Conservation (phyloP, 2,329 filamentous ascomycete genomes). For the Fusarium algeriense region DNA sequence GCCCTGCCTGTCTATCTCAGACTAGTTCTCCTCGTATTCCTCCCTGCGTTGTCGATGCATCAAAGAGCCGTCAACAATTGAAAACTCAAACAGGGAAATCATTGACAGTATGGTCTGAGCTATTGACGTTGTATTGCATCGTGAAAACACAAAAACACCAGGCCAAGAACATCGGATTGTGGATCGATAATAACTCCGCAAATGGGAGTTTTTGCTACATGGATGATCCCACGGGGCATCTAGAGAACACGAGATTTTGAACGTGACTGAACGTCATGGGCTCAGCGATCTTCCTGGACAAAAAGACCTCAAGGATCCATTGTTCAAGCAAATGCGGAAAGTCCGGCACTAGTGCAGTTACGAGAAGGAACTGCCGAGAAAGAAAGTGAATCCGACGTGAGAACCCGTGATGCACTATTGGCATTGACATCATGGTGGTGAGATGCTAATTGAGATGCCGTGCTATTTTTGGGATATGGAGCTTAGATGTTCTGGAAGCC, state of each 20-base stretch:
- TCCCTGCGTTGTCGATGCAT: slow-evolving; percentile 30
- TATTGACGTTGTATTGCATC: slow-evolving; percentile 12
- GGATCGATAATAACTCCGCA: slow-evolving; percentile 28
- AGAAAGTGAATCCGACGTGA: background rate
- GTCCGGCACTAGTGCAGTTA: slow-evolving; percentile 20
- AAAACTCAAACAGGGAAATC: slow-evolving; percentile 21
- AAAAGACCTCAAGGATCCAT: slow-evolving; percentile 20
- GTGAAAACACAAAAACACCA: slow-evolving; percentile 1
- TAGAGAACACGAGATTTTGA: slow-evolving; percentile 26
- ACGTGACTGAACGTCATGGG: slow-evolving; percentile 36
- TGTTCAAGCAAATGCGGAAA: slow-evolving; percentile 9
- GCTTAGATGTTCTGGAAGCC: slow-evolving; percentile 16
- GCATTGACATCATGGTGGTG: slow-evolving; percentile 42
- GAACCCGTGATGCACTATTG: slow-evolving; percentile 26
- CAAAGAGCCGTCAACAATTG: slow-evolving; percentile 6
- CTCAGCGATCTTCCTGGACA: slow-evolving; percentile 13
- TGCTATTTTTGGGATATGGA: slow-evolving; percentile 37
- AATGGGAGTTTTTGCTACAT: slow-evolving; percentile 31
- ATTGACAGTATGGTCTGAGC: slow-evolving; percentile 24
- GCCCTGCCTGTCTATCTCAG: slow-evolving; percentile 21
- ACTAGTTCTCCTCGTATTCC: slow-evolving; percentile 39
- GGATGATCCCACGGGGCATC: slow-evolving; percentile 15
- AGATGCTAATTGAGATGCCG: slow-evolving; percentile 13
- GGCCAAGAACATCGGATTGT: slow-evolving; percentile 7
- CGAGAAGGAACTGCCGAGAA: background rate